Base-by-base conservation (phyloP, 768 basidiomycete genomes). In the Hysterangium stoloniferum region DNA sequence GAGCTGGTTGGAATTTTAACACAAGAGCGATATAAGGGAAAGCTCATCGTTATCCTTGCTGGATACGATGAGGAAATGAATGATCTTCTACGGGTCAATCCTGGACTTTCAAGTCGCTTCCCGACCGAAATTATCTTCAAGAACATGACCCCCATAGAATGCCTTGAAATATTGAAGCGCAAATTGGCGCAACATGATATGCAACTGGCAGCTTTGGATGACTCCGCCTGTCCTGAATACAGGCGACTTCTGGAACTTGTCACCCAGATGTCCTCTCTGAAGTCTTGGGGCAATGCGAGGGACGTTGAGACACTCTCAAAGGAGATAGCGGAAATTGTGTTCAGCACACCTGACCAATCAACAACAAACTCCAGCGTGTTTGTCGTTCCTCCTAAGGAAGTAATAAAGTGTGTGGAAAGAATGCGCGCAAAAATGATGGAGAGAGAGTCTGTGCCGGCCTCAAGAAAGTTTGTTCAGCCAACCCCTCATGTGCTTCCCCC, bases 1-100 rank as follows among this genome's bases (percentile, higher is more conserved):
- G 84, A 86, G 56, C 60, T 86, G 24, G 84, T 85, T 7, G 75
- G 74, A 6, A 60, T 79, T 1, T 67, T 86, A 52, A 86, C 84
- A 0, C 68, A 79, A 36, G 73, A 78, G 2, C 66, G 62, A 35
- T 86, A 73, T 66, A 71, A 71, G 55, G 67, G 70, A 17, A 83
- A 82, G 57, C 61, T 86, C 25, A 68, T 86, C 28, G 75, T 85
- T 50, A 77, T 86, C 49, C 70, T 86, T 2, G 83, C 83, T 9
- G 84, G 84, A 3, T 86, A 86, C 56, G 80, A 82, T 52, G 51
- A 74, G 11, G 79, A 85, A 44, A 85, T 86, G 69, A 80, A 84
- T 56, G 52, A 64, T 11, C 71, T 86, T 15, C 60, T 86, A 50
- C 54, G 64, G 1, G 72, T 79, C 52, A 86, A 86, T 57, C 66